Base-by-base conservation (phyloP, 73 alveolate genomes). In the Paramecium primaurelia region DNA sequence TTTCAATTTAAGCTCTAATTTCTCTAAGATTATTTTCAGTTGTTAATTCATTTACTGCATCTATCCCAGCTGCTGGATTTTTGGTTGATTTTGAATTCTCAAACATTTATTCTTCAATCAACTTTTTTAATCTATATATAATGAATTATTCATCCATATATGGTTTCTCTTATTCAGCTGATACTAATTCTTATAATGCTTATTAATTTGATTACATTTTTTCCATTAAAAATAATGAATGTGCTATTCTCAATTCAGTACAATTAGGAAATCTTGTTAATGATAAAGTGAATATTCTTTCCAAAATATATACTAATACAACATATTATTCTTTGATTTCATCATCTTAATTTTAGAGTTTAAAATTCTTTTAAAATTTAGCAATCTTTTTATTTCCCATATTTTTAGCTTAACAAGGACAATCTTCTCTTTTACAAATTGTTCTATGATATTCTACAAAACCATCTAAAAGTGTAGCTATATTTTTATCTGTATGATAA, bases 371-470 rank as follows among this genome's bases (percentile, higher is more conserved):
- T 3, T 58, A 25, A 25, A 89, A 89, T 59, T 89, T 89, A 42
- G 58, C 75, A 6, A 89, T 89, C 20, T 89, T 89, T 40, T 89
- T 89, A 20, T 89, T 40, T n/a, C 75, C 75, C 94, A 89, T 89
- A 30, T 89, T 89, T 73, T 89, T 89, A 16, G 90, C 90, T 25
- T 89, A 71, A 59, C 94, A 89, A 28, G 94, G 94, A 45, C 94
- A 89, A 32, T 89, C 94, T 22, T 89, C 94, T 73, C 94, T 68
- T 30, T 89, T 89, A 37, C 94, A 89, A 6, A 89, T 89, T 1
- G 94, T 89, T 73, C 94, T 89, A 20, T 89, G 94, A 47, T 89
- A 89, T 47, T 89, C 94, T 12, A 89, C 94, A 32, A 89, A 89
- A 3, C 94, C 94, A 89, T 89, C 94, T 47, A 89, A 73, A 9